Base-by-base conservation (phyloP, 352 stramenopile genomes). In the Phytophthora pisi region DNA sequence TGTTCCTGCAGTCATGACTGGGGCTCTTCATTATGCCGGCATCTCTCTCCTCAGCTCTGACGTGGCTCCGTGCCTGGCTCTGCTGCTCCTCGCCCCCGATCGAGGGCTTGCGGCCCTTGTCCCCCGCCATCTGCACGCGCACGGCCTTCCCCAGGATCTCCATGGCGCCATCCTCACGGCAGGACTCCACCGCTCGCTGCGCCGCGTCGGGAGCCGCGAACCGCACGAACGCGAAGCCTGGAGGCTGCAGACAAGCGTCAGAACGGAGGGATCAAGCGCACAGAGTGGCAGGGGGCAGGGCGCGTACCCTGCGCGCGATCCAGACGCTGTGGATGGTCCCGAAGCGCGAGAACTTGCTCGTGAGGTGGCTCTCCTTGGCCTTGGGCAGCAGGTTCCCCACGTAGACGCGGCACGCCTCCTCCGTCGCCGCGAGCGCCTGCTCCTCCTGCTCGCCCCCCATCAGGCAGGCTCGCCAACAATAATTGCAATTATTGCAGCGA, bases 201-300 rank as follows among this genome's bases (percentile, higher is more conserved):
- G 86, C 88, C 13, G 78, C 74, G 1, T 79, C 78, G 13, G 66
- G 69, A 23, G 46, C 77, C 38, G 77, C 74, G 51, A 90, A 95
- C 5, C 66, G 70, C 47, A 95, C 80, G 61, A 95, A 95, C 20
- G 88, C 88, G 59, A 95, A 95, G 11, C 88, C 86, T 60, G 88
- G 88, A 49, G 88, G 88, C 81, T 93, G 51, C 46, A 67, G 9
- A 8, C 15, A 40, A 61, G 36, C 20, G 49, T 77, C 38, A 77
- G 58, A 67, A 42, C 36, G 36, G 36, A 42, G 15, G 36, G 4
- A 49, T 2, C 45, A 6, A 70, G 11, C 26, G 26, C 36, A 42
- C 4, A 16, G 34, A 42, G 11, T 42, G 34, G 16, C 36, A 42
- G 36, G 4, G 36, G 36, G 42, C 42, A 10, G 10, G 11, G 36